Evolutionary conservation across 768 basidiomycete species (phyloP), one percentile per base, ranked within the genome.

Genomic region (Pleurotus ostreatus): DNA sequence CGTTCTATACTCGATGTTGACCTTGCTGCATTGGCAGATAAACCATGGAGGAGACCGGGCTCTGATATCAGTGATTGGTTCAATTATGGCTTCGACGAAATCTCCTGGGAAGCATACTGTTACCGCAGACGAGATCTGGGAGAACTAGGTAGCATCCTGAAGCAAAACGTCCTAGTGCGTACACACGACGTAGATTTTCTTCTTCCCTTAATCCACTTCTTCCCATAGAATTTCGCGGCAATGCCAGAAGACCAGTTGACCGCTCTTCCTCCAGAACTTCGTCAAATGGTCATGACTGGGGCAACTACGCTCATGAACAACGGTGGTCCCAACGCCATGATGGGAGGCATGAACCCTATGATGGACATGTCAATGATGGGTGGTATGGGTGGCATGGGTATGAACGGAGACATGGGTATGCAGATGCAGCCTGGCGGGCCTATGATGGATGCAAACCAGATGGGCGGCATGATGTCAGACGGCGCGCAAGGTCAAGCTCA

Each of bases 41-140:
- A 96, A 65, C 86, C 87, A 3, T 99, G 97, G 97, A 77, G 97
- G 59, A 73, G 86, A 57, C 89, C 94, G 6, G 97, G 97, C 34
- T 86, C 91, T 3, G 94, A 97, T 74, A 78, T 97, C 59, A 89
- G 90, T 62, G 95, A 98, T 74, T 99, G 94, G 89, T 99, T 99
- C 73, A 98, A 99, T 71, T 98, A 97, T 63, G 97, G 97, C 0
- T 98, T 98, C 65, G 97, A 99, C 70, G 97, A 99, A 71, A 80
- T 92, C 13, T 90, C 89, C 34, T 99, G 94, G 94, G 91, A 93
- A 66, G 87, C 86, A 41, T 99, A 96, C 65, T 91, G 88, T 63
- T 88, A 90, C 69, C 81, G 92, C 63, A 78, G 93, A 63, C 79
- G 89, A 41, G 89, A 93, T 56, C 68, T 93, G 49, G 87, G 89